A percentile compares a stretch with the other conserved stretches of the same genome.
Evolutionary conservation across 305 asterid species (phyloP).

Genomic region (Fraxinus platypoda): DNA sequence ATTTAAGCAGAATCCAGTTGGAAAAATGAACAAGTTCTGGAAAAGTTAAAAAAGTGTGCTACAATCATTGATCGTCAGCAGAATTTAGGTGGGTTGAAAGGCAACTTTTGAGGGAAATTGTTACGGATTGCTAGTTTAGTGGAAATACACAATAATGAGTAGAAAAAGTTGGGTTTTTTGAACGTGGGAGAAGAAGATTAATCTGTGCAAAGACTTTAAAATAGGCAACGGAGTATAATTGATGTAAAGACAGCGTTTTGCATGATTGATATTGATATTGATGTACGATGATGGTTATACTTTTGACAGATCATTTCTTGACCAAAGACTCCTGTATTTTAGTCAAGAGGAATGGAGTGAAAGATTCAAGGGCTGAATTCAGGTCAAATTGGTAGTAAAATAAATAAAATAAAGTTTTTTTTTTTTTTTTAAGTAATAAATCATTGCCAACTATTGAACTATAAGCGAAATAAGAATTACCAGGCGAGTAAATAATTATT

Average conservation of each 20-base stretch:
- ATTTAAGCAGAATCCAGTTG: neutral
- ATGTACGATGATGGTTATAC: conserved; percentile 23
- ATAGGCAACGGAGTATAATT: neutral
- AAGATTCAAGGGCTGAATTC: neutral
- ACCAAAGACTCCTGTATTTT: neutral
- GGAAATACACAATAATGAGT: conserved; percentile 5
- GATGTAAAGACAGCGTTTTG: conserved; percentile 26
- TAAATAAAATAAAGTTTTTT: too few relatives aligned
- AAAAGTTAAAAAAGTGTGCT: neutral
- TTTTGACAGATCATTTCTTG: conserved; percentile 9
- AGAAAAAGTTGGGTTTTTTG: conserved; percentile 22
- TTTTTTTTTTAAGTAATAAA: too few relatives aligned
- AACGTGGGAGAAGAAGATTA: conserved; percentile 36
- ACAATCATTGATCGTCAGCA: conserved; percentile 38
- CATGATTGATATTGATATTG: conserved; percentile 38
- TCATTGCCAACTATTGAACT: too few relatives aligned
- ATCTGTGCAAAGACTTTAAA: conserved; percentile 7
- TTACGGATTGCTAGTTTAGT: conserved; percentile 8
- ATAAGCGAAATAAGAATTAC: too few relatives aligned
- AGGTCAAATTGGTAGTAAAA: neutral
- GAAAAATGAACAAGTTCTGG: neutral
- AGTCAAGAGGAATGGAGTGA: neutral
- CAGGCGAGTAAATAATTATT: too few relatives aligned
- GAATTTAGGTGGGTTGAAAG: conserved; percentile 37
- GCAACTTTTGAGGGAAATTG: conserved; percentile 29